Base-by-base conservation (phyloP, 805 yeast genomes). In the Priceomyces haplophilus region DNA sequence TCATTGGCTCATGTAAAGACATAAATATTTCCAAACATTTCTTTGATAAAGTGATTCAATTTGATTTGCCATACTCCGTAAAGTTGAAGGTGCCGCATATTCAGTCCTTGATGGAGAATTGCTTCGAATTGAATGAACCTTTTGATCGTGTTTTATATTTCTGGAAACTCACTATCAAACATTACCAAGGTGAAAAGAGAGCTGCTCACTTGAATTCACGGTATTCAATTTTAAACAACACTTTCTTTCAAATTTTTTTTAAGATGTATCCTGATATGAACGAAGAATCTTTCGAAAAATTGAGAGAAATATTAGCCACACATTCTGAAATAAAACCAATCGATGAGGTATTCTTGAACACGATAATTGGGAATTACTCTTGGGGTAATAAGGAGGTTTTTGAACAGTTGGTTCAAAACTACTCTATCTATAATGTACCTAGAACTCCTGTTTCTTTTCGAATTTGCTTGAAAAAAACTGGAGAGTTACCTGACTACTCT, bases 281-380 rank as follows among this genome's bases (percentile, higher is more conserved):
- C 33, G 67, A 65, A 7, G 78, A 78, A 49, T 84, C 88, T 3
- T 76, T 82, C 52, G 58, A 56, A 40, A 72, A 76, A 51, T 74
- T 88, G 51, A 77, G 78, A 55, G 70, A 75, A 38, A 59, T 85
- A 40, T 79, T 85, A 45, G 59, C 72, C 13, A 67, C 72, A 25
- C 83, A 84, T 58, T 72, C 79, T 39, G 70, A 70, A 37, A 68
- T 80, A 47, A 79, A 79, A 54, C 69, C 76, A 17, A 73, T 83
- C 43, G 91, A 86, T 60, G 91, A 85, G 60, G 83, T 87, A n/a
- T 85, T 88, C 55, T 76, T 88, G 61, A 88, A 87, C 61, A 85
- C 86, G 34, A 71, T 86, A 41, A 71, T 87, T 44, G 77, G 87
- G 32, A 82, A 81, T 55, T 78, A 79, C 24, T 65, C 70, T 46